Conservation (phyloP, 2,329 filamentous ascomycete genomes). For the Sphaerulina vaccinii region DNA sequence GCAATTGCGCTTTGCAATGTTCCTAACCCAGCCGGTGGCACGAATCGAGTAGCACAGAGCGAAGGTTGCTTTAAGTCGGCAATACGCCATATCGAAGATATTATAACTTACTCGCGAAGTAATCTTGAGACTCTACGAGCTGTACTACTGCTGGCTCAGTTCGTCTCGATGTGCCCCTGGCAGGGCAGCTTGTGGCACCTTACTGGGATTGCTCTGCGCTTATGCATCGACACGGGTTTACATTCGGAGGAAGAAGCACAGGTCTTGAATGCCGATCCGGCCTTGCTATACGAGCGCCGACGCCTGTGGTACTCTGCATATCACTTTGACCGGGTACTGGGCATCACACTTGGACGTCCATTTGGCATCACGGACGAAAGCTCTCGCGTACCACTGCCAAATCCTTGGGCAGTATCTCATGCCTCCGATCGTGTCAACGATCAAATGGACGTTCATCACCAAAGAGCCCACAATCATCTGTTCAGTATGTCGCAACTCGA, state of each 20-base stretch:
- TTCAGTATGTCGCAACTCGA: slow-evolving; percentile 34
- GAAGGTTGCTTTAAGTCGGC: slow-evolving; percentile 41
- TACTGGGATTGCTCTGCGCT: slow-evolving; percentile 37
- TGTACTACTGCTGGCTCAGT: slow-evolving; percentile 38
- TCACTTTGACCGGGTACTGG: slow-evolving; percentile 33
- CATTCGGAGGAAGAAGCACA: slow-evolving; percentile 35
- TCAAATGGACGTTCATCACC: slow-evolving; percentile 24
- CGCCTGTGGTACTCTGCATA: slow-evolving; percentile 16
- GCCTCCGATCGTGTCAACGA: neutral
- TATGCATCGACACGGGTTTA: slow-evolving; percentile 38
- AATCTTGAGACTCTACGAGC: slow-evolving; percentile 37
- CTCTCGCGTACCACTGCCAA: slow-evolving; percentile 27
- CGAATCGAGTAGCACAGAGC: slow-evolving; percentile 32
- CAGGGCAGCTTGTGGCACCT: slow-evolving; percentile 39
- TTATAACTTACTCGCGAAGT: slow-evolving; percentile 36
- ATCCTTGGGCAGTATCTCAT: slow-evolving; percentile 23
- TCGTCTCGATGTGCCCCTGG: slow-evolving; percentile 36
- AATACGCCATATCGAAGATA: slow-evolving; percentile 32
- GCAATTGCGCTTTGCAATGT: slow-evolving; percentile 37
- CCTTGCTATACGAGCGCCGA: neutral
- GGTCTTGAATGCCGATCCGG: neutral
- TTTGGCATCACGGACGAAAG: slow-evolving; percentile 36
- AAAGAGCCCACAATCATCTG: slow-evolving; percentile 37
- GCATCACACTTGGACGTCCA: slow-evolving; percentile 34
- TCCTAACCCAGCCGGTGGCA: slow-evolving; percentile 25